A percentile compares a stretch with the other conserved stretches of the same genome.
Evolutionary conservation across 2,329 filamentous ascomycete species (phyloP).

Genomic region (Pseudogymnoascus sp.): DNA sequence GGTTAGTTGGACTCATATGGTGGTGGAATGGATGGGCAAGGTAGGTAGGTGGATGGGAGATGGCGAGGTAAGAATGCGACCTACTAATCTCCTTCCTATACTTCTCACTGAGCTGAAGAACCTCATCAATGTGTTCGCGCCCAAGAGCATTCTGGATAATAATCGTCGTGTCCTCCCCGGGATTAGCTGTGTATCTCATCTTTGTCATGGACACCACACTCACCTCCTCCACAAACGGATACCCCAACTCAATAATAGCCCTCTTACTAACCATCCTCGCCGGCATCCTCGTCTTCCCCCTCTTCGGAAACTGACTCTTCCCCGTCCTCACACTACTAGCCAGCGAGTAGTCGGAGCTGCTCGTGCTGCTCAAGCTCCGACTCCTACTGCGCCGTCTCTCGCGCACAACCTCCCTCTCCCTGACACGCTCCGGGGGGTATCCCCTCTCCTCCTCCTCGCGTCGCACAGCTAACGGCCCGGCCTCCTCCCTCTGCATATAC

Average conservation of each 20-base stretch:
- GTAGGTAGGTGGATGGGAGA: background rate
- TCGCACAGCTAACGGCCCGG: conserved; percentile 46
- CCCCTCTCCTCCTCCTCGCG: conserved; percentile 49
- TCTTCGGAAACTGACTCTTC: conserved; percentile 61
- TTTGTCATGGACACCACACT: conserved; percentile 25
- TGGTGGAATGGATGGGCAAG: background rate
- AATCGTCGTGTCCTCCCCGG: conserved; percentile 61
- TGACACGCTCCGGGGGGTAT: conserved; percentile 37
- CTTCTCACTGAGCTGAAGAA: conserved; percentile 73
- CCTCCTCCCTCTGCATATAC: conserved; percentile 44
- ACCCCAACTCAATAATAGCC: conserved; percentile 75
- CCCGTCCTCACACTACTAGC: conserved; percentile 1
- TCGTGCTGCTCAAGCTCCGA: conserved; percentile 20
- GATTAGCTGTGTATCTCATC: conserved; percentile 25
- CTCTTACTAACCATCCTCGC: conserved; percentile 69
- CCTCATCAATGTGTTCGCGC: conserved; percentile 83
- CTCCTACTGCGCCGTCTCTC: conserved; percentile 37
- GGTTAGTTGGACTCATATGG: background rate
- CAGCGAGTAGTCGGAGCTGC: conserved; percentile 20
- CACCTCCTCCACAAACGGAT: conserved; percentile 82
- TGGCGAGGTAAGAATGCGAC: conserved; percentile 17
- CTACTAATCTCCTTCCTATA: conserved; percentile 49
- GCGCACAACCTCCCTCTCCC: conserved; percentile 52
- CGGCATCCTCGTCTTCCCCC: conserved; percentile 84
- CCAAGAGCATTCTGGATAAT: conserved; percentile 77